phyloP scores from a whole-genome alignment of 176 grass and related monocot species.

The Chrysopogon serrulatus region DNA sequence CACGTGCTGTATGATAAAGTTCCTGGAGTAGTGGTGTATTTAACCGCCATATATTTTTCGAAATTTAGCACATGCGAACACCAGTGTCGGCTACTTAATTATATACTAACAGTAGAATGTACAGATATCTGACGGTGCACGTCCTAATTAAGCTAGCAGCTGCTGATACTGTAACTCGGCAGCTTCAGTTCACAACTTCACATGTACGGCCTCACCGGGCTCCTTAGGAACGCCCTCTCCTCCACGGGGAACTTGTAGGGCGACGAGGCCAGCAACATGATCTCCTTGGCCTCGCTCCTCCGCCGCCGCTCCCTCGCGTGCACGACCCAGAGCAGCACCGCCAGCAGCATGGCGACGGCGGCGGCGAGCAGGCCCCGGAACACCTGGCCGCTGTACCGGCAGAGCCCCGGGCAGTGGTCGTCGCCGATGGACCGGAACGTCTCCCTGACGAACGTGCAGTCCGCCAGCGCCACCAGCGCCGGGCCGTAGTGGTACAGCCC shows the following conservation, averaged over 20 bases:
- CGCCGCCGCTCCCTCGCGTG: conserved; percentile 33
- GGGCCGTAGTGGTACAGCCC: conserved; percentile 44
- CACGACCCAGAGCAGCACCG: conserved; percentile 42
- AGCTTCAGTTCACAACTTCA: no score
- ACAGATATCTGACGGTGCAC: background rate
- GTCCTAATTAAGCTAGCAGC: background rate
- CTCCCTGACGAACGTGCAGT: conserved; percentile 49
- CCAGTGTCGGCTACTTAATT: background rate
- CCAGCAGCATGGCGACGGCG: conserved; percentile 20
- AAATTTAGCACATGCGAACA: background rate
- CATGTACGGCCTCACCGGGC: background rate
- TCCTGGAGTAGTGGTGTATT: no score
- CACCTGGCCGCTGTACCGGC: conserved; percentile 43
- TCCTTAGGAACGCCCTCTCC: conserved; percentile 27
- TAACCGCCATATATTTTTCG: background rate
- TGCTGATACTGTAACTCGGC: no score
- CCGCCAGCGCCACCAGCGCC: conserved; percentile 21
- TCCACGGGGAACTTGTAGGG: conserved; percentile 10
- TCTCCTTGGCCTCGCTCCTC: conserved; percentile 26
- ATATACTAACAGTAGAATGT: background rate
- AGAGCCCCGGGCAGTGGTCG: conserved; percentile 40
- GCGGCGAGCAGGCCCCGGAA: conserved; percentile 39
- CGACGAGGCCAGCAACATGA: background rate
- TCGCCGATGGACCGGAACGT: conserved; percentile 40
- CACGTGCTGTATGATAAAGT: no score